Conservation (phyloP, 805 yeast species). For the Candida bentonensis region DNA sequence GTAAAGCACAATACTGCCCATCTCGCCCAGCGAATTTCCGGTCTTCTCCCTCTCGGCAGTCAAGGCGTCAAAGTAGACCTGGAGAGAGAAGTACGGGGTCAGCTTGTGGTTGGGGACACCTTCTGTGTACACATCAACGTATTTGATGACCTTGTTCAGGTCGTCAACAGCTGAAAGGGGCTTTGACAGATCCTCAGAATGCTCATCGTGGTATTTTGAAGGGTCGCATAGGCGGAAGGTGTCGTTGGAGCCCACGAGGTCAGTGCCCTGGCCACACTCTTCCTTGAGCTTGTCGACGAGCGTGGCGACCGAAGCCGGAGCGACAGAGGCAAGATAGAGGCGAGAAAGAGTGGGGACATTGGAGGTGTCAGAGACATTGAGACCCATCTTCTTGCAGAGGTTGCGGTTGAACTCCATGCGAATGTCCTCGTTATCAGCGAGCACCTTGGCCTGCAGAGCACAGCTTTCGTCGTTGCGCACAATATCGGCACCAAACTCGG, state of each 20-base stretch:
- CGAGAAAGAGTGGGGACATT: constrained; percentile 57
- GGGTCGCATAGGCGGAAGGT: constrained; percentile 29
- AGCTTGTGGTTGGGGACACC: constrained; percentile 33
- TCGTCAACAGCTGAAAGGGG: constrained; percentile 29
- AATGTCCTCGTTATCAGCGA: constrained; percentile 30
- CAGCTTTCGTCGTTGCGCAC: constrained; percentile 23
- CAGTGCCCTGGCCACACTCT: constrained; percentile 19
- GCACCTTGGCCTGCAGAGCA: constrained; percentile 22
- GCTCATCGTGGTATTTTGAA: constrained; percentile 4
- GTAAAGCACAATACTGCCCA: constrained; percentile 58
- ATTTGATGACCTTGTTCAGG: constrained; percentile 42
- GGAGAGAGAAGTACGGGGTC: constrained; percentile 65
- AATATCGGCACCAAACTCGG: constrained; percentile 58
- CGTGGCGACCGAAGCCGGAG: constrained; percentile 18
- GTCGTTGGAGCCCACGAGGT: constrained; percentile 41
- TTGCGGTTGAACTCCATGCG: constrained; percentile 45
- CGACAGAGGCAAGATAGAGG: constrained; percentile 35
- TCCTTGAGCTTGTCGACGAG: constrained; percentile 17
- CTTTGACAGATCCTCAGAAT: constrained; percentile 6
- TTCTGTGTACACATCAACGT: constrained; percentile 34
- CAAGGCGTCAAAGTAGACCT: constrained; percentile 36
- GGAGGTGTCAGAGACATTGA: constrained; percentile 46
- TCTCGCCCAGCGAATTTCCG: constrained; percentile 7
- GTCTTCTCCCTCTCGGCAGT: constrained; percentile 16
- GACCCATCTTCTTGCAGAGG: constrained; percentile 45